These are phyloP conservation scores for Ogataea haglerorum DNA, from an alignment of 805 yeast genomes.

Conservation along the genomic window DNA sequence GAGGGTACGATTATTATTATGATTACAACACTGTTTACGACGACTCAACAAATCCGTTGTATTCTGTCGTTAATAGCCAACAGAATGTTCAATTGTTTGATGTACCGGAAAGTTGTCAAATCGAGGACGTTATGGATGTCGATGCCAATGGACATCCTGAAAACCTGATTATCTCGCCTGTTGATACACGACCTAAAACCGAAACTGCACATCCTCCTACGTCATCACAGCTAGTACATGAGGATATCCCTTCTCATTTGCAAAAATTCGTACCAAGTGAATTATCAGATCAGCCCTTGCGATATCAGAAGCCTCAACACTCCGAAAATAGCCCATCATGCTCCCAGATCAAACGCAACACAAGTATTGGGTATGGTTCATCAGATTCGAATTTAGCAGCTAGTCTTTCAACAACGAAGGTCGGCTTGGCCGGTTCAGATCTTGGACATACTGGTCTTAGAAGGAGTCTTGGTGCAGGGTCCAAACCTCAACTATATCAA, in stretches of 20 bases:
- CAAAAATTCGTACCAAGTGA: neutral
- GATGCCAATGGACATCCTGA: slow-evolving; percentile 11
- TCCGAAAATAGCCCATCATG: too few relatives aligned
- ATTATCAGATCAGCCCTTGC: too few relatives aligned
- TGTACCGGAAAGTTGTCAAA: slow-evolving; percentile 41
- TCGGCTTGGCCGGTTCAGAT: slow-evolving; percentile 32
- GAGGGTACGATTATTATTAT: slow-evolving; percentile 76
- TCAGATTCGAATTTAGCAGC: slow-evolving; percentile 10
- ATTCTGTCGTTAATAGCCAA: slow-evolving; percentile 18
- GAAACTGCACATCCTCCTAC: neutral
- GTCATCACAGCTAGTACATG: neutral
- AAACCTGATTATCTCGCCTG: neutral
- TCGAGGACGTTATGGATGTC: slow-evolving; percentile 29
- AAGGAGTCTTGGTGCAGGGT: slow-evolving; percentile 30
- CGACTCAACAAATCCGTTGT: slow-evolving; percentile 45
- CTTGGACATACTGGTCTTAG: slow-evolving; percentile 27
- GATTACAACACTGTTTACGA: slow-evolving; percentile 77
- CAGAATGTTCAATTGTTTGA: slow-evolving; percentile 33
- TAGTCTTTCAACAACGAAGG: slow-evolving; percentile 29
- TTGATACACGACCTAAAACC: neutral
- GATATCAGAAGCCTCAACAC: too few relatives aligned
- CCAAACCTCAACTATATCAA: slow-evolving; percentile 30
- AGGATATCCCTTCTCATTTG: slow-evolving; percentile 1
- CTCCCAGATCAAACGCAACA: slow-evolving; percentile 5
- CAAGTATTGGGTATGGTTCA: slow-evolving; percentile 19